phyloP scores from a whole-genome alignment of 192 early-diverging fungal genomes.

The Rhizophagus sp. region DNA sequence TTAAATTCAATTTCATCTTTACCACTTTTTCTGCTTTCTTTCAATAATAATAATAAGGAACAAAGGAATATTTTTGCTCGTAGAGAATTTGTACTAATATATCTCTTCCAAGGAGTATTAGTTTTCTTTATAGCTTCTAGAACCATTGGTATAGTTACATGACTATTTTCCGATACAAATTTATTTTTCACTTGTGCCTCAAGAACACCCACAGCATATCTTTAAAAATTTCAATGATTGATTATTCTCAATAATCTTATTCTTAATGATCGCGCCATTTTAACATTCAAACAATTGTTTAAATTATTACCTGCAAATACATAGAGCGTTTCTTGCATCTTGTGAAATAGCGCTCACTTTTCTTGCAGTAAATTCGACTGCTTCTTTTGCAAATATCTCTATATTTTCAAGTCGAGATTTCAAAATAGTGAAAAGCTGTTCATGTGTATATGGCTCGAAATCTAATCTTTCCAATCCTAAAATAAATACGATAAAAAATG shows the following conservation, averaged over 20 bases:
- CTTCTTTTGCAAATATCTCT: conserved; percentile 73
- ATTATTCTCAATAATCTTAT: not conserved
- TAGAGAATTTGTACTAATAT: conserved; percentile 69
- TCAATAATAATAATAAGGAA: conserved; percentile 56
- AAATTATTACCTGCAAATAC: conserved; percentile 78
- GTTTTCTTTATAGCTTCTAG: conserved; percentile 83
- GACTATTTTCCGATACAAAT: conserved; percentile 28
- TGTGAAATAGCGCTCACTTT: conserved; percentile 96
- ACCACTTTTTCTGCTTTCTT: conserved; percentile 55
- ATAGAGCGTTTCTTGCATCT: conserved; percentile 92
- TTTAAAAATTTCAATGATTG: conserved; percentile 5
- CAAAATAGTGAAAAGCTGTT: conserved; percentile 86
- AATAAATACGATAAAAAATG: not conserved
- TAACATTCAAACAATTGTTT: not conserved
- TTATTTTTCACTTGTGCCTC: conserved; percentile 46
- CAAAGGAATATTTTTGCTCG: conserved; percentile 90
- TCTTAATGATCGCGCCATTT: not conserved
- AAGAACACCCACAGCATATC: conserved; percentile 72
- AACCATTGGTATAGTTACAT: conserved; percentile 70
- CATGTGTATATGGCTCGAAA: conserved; percentile 89
- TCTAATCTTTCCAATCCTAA: conserved; percentile 84
- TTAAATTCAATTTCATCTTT: conserved; percentile 73
- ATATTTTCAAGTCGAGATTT: conserved; percentile 75
- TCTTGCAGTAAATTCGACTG: conserved; percentile 90
- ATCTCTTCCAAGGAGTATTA: conserved; percentile 69